A percentile compares a stretch with the other conserved stretches of the same genome.
phyloP scores from a whole-genome alignment of 192 early-diverging fungal genomes.

The Coemansia sp. region DNA sequence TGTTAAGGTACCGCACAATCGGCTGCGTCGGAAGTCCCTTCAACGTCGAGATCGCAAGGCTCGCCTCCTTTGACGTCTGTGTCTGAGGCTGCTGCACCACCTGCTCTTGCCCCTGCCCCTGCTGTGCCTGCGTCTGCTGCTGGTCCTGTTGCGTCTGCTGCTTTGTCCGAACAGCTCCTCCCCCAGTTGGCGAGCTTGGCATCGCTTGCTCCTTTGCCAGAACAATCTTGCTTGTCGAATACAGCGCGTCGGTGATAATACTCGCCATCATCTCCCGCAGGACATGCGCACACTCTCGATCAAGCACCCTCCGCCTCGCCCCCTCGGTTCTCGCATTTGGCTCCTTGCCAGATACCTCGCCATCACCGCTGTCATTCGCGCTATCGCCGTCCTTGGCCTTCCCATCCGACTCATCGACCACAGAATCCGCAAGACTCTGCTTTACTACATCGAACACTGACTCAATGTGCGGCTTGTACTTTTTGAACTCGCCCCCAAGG shows the following conservation, averaged over 20 bases:
- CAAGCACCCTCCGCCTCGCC: constrained; percentile 10
- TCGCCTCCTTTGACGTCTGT: constrained; percentile 15
- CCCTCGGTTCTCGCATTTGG: not conserved
- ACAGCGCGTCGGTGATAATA: constrained; percentile 50
- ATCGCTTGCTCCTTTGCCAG: constrained; percentile 23
- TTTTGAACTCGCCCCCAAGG: constrained; percentile 54
- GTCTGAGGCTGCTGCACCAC: constrained; percentile 4
- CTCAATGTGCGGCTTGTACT: constrained; percentile 52
- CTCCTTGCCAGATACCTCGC: not conserved
- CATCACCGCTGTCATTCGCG: not conserved
- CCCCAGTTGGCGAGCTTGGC: constrained; percentile 25
- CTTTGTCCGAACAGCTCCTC: constrained; percentile 5
- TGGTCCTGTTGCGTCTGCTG: constrained; percentile 10
- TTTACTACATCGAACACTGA: constrained; percentile 43
- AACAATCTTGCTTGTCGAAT: constrained; percentile 38
- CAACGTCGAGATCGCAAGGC: constrained; percentile 46
- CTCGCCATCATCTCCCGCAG: constrained; percentile 45
- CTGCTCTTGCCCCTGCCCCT: too few species aligned
- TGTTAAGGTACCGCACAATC: constrained; percentile 44
- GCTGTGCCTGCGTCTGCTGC: not conserved
- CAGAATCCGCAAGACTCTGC: constrained; percentile 16
- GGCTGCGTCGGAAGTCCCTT: constrained; percentile 54
- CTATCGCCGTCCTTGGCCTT: not conserved
- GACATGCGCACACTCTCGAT: constrained; percentile 16
- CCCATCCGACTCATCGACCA: not conserved